These are phyloP conservation scores for Coprinopsis marcescibilis DNA, from an alignment of 768 basidiomycete genomes.

Conservation along the genomic window DNA sequence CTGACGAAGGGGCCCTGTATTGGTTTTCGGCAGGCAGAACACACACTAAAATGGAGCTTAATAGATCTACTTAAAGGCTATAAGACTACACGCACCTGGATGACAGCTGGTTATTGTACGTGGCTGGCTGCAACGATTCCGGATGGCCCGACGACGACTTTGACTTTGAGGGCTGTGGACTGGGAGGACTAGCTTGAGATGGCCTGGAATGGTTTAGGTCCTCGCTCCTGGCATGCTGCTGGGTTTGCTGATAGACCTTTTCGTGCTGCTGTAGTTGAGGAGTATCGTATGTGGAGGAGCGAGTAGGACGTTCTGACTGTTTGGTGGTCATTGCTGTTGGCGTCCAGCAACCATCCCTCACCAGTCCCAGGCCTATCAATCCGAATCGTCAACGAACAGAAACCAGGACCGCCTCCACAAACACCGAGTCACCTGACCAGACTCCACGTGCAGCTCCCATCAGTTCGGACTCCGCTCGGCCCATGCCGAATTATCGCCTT, in stretches of 20 bases:
- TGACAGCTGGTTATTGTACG: constrained; percentile 48
- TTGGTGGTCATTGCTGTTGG: not conserved
- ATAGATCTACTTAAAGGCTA: no score
- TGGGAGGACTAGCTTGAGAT: constrained; percentile 48
- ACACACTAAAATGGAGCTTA: constrained; percentile 40
- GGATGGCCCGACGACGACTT: constrained; percentile 52
- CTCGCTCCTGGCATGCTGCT: constrained; percentile 39
- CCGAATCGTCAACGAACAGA: not conserved
- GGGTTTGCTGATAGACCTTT: not conserved
- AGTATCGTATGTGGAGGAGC: constrained; percentile 6
- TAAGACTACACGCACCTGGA: constrained; percentile 48
- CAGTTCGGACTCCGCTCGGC: not conserved
- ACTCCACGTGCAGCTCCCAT: not conserved
- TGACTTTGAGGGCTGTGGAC: constrained; percentile 36
- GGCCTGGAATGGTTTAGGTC: constrained; percentile 59
- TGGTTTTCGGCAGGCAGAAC: constrained; percentile 69
- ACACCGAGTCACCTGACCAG: not conserved
- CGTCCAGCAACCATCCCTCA: not conserved
- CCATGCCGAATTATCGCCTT: no score
- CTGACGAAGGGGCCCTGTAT: constrained; percentile 97
- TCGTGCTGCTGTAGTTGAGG: not conserved
- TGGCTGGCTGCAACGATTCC: constrained; percentile 43
- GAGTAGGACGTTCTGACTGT: not conserved
- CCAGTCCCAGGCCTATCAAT: not conserved
- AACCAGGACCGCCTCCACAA: not conserved